phyloP scores from a whole-genome alignment of 2,329 filamentous ascomycete species.

The Cladosporium sp. region DNA sequence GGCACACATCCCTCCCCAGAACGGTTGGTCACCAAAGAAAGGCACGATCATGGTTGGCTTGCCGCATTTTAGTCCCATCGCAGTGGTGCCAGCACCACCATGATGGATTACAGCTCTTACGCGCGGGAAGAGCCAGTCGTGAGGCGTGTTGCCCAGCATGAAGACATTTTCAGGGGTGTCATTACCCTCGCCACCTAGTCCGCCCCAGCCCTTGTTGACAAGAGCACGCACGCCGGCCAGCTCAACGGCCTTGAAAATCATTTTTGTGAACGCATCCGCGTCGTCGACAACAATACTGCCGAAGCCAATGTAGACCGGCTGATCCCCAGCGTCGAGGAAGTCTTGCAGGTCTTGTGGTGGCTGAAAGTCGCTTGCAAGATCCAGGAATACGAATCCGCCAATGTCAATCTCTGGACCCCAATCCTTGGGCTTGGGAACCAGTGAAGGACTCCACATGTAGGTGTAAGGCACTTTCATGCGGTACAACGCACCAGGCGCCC shows the following conservation, averaged over 20 bases:
- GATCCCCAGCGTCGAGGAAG: slow-evolving; percentile 69
- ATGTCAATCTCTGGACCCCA: slow-evolving; percentile 72
- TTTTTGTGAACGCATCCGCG: slow-evolving; percentile 66
- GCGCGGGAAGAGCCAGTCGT: slow-evolving; percentile 60
- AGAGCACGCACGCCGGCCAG: slow-evolving; percentile 53
- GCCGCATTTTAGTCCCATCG: slow-evolving; percentile 69
- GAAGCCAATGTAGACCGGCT: slow-evolving; percentile 80
- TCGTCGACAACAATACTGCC: slow-evolving; percentile 81
- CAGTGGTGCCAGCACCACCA: slow-evolving; percentile 71
- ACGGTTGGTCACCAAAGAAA: slow-evolving; percentile 78
- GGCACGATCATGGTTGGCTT: slow-evolving; percentile 75
- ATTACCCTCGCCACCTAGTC: slow-evolving; percentile 43
- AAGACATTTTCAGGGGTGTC: slow-evolving; percentile 46
- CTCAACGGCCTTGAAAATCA: slow-evolving; percentile 70
- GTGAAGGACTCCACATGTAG: slow-evolving; percentile 84
- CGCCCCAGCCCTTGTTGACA: slow-evolving; percentile 57
- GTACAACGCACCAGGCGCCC: slow-evolving; percentile 76
- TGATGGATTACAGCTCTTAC: slow-evolving; percentile 60
- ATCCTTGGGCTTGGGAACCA: slow-evolving; percentile 75
- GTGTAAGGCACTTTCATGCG: slow-evolving; percentile 79
- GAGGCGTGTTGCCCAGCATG: slow-evolving; percentile 56
- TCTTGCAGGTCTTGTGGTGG: slow-evolving; percentile 65
- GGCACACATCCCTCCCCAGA: slow-evolving; percentile 72
- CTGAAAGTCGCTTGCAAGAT: slow-evolving; percentile 64
- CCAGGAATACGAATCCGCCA: slow-evolving; percentile 76